Conservation (phyloP, 2,329 filamentous ascomycete species). For the Aspergillus latus region DNA sequence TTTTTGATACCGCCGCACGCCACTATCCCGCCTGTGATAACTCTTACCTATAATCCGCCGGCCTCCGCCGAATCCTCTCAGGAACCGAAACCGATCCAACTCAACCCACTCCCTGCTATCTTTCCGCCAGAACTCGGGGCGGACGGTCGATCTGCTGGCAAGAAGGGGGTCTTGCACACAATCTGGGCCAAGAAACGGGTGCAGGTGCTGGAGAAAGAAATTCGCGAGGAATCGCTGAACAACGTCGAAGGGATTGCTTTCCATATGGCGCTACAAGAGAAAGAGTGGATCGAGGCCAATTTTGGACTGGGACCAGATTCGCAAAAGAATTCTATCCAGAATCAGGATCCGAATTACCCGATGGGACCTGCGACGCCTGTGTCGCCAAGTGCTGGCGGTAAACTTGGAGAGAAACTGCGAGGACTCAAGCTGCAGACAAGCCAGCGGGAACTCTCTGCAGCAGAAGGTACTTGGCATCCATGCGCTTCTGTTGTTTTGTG, state of each 20-base stretch:
- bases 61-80: conserved; percentile 24
- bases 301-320: conserved; percentile 61
- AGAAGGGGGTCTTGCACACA: conserved; percentile 81
- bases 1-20: conserved; percentile 75
- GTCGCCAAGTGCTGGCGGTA: conserved; percentile 64
- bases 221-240: conserved; percentile 67
- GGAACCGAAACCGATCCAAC: conserved; percentile 49
- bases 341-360: conserved; percentile 26
- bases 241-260: conserved; percentile 81
- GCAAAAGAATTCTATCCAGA: conserved; percentile 33
- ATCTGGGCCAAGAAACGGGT: conserved; percentile 86
- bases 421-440: conserved; percentile 76
- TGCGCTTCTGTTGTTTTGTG: background rate
- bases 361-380: conserved; percentile 57
- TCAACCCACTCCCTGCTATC: conserved; percentile 83
- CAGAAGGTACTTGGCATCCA: conserved; percentile 49
- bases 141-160: conserved; percentile 65
- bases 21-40: conserved; percentile 70
- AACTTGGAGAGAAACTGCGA: conserved; percentile 75
- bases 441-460: conserved; percentile 61
- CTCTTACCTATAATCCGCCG: conserved; percentile 56
- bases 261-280: conserved; percentile 80
- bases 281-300: conserved; percentile 79
- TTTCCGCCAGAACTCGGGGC: conserved; percentile 74
- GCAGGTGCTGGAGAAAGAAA: conserved; percentile 72